Base-by-base conservation (phyloP, 2,329 filamentous ascomycete species). In the Exserohilum rostratum region DNA sequence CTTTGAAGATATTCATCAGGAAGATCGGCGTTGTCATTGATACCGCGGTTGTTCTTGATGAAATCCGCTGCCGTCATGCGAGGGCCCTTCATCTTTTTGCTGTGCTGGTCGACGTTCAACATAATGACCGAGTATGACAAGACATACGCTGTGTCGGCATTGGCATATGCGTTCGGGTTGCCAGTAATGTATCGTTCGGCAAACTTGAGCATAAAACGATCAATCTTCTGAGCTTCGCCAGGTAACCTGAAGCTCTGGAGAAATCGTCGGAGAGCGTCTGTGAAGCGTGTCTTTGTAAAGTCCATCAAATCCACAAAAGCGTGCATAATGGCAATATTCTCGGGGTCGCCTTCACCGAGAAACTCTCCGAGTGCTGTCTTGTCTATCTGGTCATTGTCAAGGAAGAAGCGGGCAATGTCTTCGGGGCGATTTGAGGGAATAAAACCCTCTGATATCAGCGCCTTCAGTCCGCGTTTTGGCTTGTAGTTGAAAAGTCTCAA, bases 161-260 rank as follows among this genome's bases (percentile, higher is more conserved):
- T 99, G 31, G 95, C 95, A 75, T 96, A 99, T 1, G 95, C 93
- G 70, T 96, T 96, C 0, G 95, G 95, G 65, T 99, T 99, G 27
- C 93, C 93, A 56, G 88, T 89, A 46, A 96, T 90, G 73, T 99
- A 99, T 56, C 93, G 88, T 75, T 98, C 93, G 9, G 95, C 95
- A 77, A 98, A 99, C 75, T 99, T 99, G 63, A 99, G 80, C 95
- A 99, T 98, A 77, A 98, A 96, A 43, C 95, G 90, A 85, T 99
- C 95, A 64, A 99, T 99, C 80, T 99, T 99, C 73, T 99, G 95
- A 0, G 93, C 93, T 76, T 99, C 95, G 57, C 95, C 95, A 0
- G 95, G 95, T 12, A 99, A 80, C 59, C 95, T 89, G 80, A 99
- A 99, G 25, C 91, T 90, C 74, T 99, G 95, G 11, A 99, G 80